Evolutionary conservation across 768 basidiomycete genomes (phyloP).

Genomic region (Cystobasidium tubakii): DNA sequence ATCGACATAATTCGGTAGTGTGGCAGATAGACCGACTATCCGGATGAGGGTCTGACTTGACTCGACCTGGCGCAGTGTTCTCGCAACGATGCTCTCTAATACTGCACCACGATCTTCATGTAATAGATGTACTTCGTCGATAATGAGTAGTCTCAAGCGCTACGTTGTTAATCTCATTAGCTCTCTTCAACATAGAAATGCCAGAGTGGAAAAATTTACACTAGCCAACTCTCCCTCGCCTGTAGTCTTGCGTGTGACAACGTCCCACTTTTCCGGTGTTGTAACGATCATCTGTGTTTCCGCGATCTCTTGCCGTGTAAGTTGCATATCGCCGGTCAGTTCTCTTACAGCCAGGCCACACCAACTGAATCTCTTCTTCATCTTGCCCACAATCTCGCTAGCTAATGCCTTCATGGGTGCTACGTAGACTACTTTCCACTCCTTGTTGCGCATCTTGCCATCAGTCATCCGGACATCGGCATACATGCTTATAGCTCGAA

Average conservation of each 20-base stretch:
- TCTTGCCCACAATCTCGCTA: constrained; percentile 86
- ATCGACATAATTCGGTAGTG: constrained; percentile 92
- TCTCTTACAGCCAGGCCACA: constrained; percentile 78
- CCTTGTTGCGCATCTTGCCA: constrained; percentile 39
- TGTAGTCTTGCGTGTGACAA: constrained; percentile 88
- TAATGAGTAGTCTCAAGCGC: constrained; percentile 89
- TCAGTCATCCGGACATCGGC: constrained; percentile 26
- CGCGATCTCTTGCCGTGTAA: constrained; percentile 86
- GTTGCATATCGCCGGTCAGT: constrained; percentile 95
- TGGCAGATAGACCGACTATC: constrained; percentile 88
- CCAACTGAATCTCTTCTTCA: constrained; percentile 84
- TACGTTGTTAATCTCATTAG: constrained; percentile 47
- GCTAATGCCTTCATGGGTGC: constrained; percentile 99
- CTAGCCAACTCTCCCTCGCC: constrained; percentile 95
- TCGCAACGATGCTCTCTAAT: constrained; percentile 93
- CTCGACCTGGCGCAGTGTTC: constrained; percentile 90
- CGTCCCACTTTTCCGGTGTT: constrained; percentile 99
- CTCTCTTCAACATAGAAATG: background rate
- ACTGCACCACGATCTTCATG: constrained; percentile 98
- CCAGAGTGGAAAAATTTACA: too few relatives aligned
- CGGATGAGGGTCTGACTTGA: constrained; percentile 92
- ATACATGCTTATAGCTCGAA: constrained; percentile 78
- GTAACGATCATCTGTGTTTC: constrained; percentile 97
- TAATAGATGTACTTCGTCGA: constrained; percentile 92
- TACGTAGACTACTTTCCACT: constrained; percentile 96